Conservation (phyloP, 2,329 filamentous ascomycete genomes). For the Fusarium poae region DNA sequence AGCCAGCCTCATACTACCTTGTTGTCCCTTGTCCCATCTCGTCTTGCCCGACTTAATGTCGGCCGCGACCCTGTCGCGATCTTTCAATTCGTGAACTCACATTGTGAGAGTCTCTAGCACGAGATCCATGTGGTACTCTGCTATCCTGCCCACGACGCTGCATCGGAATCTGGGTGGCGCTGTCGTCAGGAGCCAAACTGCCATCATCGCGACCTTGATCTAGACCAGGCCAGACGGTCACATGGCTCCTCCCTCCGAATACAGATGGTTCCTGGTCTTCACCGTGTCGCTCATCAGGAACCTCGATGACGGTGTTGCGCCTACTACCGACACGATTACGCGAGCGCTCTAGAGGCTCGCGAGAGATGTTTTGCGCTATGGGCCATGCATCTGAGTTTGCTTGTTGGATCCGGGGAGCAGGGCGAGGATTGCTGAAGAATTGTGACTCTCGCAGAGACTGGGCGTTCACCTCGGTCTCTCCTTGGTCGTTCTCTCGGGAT, state of each 20-base stretch:
- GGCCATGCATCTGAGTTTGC: neutral
- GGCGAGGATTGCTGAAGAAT: constrained; percentile 5
- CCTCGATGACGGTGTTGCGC: neutral
- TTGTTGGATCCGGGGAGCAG: neutral
- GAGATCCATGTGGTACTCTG: neutral
- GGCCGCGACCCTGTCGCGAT: neutral
- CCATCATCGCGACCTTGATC: neutral
- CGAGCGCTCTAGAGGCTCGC: neutral
- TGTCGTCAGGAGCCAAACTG: constrained; percentile 16
- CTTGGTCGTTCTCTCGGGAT: neutral
- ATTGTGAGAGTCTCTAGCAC: neutral
- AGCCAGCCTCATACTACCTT: neutral
- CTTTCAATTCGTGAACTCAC: neutral
- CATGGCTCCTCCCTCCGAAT: constrained; percentile 19
- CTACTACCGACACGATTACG: constrained; percentile 11
- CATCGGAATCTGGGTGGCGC: neutral
- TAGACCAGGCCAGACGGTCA: constrained; percentile 24
- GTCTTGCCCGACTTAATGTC: neutral
- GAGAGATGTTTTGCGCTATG: neutral
- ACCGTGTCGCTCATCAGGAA: neutral
- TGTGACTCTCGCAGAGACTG: constrained; percentile 8
- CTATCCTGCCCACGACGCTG: neutral
- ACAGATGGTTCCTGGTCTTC: constrained; percentile 1
- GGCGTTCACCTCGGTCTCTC: neutral
- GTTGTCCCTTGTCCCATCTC: neutral